Evolutionary conservation across 352 stramenopile genomes (phyloP).

Genomic region (Plasmopara halstedii): DNA sequence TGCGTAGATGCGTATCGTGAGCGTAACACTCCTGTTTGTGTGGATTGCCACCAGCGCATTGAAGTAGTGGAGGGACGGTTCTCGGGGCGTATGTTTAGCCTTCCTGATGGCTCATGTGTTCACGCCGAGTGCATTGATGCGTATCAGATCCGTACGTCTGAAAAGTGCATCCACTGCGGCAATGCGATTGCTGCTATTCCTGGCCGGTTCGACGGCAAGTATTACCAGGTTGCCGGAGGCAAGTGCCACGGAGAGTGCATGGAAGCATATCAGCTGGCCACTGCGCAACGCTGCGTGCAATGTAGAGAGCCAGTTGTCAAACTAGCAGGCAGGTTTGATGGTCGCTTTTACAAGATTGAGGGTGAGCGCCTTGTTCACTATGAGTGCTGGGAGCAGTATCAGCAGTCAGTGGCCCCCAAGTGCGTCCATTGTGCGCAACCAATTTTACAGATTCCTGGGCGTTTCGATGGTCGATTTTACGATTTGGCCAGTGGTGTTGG

Average conservation of each 20-base stretch:
- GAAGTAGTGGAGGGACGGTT: conserved; percentile 66
- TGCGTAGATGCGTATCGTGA: conserved; percentile 69
- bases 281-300: conserved; percentile 64
- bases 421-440: conserved; percentile 70
- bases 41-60: conserved; percentile 70
- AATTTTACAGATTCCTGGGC: conserved; percentile 62
- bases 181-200: conserved; percentile 71
- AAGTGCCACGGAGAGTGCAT: conserved; percentile 83
- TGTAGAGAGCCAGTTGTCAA: conserved; percentile 66
- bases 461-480: conserved; percentile 81
- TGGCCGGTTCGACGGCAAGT: conserved; percentile 70
- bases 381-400: conserved; percentile 81
- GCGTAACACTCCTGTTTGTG: conserved; percentile 64
- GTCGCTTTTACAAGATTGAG: conserved; percentile 83
- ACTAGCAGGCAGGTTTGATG: conserved; percentile 60
- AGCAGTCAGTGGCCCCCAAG: conserved; percentile 58
- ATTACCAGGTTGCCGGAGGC: conserved; percentile 62
- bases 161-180: conserved; percentile 76
- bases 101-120: conserved; percentile 65
- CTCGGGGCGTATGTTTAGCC: conserved; percentile 71
- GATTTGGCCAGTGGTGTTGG: conserved; percentile 62
- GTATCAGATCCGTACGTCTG: conserved; percentile 73
- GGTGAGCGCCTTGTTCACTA: conserved; percentile 67
- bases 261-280: conserved; percentile 65
- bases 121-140: conserved; percentile 82